Conservation (phyloP, 1,284 basidiomycete genomes). For the Moesziomyces sp. region DNA sequence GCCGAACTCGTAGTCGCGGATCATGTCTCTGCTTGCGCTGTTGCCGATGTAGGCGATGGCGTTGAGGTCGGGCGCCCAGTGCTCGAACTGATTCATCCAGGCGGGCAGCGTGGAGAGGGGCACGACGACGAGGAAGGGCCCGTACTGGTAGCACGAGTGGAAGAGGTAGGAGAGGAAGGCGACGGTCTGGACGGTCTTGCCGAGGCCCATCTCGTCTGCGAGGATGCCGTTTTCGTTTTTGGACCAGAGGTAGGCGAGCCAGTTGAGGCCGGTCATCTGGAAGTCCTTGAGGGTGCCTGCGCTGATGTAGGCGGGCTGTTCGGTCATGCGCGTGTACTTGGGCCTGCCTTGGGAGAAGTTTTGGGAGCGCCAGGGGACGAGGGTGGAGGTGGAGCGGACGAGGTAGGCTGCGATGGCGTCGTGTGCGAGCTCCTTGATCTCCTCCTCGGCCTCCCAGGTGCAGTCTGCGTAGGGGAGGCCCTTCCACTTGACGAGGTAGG, state of each 20-base stretch:
- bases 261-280: slow-evolving; percentile 96
- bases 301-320: slow-evolving; percentile 89
- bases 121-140: slow-evolving; percentile 97
- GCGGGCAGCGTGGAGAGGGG: slow-evolving; percentile 98
- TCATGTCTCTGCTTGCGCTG: slow-evolving; percentile 80
- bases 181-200: slow-evolving; percentile 96
- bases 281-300: slow-evolving; percentile 90
- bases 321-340: slow-evolving; percentile 83
- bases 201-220: slow-evolving; percentile 99
- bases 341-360: slow-evolving; percentile 81
- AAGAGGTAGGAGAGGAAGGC: slow-evolving; percentile 96
- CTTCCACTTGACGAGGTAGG: slow-evolving; percentile 98
- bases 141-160: slow-evolving; percentile 88
- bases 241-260: slow-evolving; percentile 96
- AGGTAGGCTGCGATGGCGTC: slow-evolving; percentile 84
- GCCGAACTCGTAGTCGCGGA: slow-evolving; percentile 87
- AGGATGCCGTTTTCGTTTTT: slow-evolving; percentile 96
- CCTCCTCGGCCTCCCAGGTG: slow-evolving; percentile 87
- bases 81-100: slow-evolving; percentile 96
- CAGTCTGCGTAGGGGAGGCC: slow-evolving; percentile 92
- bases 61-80: slow-evolving; percentile 92
- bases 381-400: slow-evolving; percentile 79
- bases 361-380: slow-evolving; percentile 86
- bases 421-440: slow-evolving; percentile 74
- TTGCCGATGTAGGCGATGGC: slow-evolving; percentile 94